Evolutionary conservation across 306 rosid species (phyloP).

Genomic region (Medicago truncatula): DNA sequence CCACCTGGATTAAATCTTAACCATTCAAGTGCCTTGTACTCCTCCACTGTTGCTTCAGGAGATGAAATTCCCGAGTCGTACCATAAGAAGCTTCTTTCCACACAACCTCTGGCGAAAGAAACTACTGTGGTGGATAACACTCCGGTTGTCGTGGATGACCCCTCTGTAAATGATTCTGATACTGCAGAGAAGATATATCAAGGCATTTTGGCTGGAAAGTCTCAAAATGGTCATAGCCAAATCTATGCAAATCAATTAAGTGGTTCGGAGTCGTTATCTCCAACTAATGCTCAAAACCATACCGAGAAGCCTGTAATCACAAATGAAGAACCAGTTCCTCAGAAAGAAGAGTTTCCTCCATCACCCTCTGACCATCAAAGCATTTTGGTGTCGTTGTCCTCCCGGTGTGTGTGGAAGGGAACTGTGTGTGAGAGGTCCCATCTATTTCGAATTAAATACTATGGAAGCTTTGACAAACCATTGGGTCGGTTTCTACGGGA

Average conservation of each 20-base stretch:
- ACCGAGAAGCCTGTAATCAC: slow-evolving; percentile 42
- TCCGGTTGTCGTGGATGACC: slow-evolving; percentile 41
- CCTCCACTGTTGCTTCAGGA: slow-evolving; percentile 50
- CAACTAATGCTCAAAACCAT: slow-evolving; percentile 53
- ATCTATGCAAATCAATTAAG: slow-evolving; percentile 48
- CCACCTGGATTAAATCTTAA: slow-evolving; percentile 47
- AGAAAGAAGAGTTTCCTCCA: slow-evolving; percentile 83
- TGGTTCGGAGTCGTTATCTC: slow-evolving; percentile 46
- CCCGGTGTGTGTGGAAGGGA: slow-evolving; percentile 98
- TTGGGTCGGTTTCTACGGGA: slow-evolving; percentile 89
- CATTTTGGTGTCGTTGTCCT: slow-evolving; percentile 93
- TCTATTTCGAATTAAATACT: slow-evolving; percentile 92
- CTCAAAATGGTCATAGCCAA: slow-evolving; percentile 48
- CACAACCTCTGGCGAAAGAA: slow-evolving; percentile 44
- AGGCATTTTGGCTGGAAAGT: slow-evolving; percentile 34
- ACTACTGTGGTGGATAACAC: slow-evolving; percentile 47
- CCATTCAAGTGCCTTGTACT: slow-evolving; percentile 46
- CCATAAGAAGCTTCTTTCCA: slow-evolving; percentile 44
- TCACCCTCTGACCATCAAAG: slow-evolving; percentile 94
- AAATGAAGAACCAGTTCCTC: slow-evolving; percentile 50
- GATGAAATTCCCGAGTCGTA: slow-evolving; percentile 50
- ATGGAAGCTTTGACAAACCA: slow-evolving; percentile 94
- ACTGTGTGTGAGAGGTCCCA: slow-evolving; percentile 96
- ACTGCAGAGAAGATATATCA: slow-evolving; percentile 50
- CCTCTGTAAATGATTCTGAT: slow-evolving; percentile 45